Evolutionary conservation across 371 early-diverging fungal species (phyloP), one percentile per base, ranked within the genome.

Genomic region (Mucor piriformis): DNA sequence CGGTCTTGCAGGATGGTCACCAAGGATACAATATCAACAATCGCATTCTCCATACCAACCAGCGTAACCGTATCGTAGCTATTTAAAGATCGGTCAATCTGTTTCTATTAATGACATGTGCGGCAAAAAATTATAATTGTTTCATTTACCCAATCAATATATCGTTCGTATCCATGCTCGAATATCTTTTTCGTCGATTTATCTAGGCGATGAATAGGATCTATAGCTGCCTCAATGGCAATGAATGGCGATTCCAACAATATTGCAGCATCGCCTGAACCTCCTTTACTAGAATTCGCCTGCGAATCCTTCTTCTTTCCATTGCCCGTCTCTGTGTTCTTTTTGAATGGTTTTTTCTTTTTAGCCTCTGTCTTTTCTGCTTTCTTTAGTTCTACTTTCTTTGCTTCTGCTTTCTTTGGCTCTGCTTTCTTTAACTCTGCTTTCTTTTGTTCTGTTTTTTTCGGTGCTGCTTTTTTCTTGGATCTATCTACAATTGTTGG

Each of bases 161-260:
- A 77, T 24, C 72, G 59, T 49, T 77, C 74, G 35, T 77, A 77
- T 7, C 74, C 77, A 55, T 77, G 77, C 20, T 67, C 66, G n/a
- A 72, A 37, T 33, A 50, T 25, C 27, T 13, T 35, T 50, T 16
- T 24, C 32, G 8, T 35, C 33, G 12, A 29, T 8, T 29, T 29
- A 8, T 29, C 29, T 29, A 29, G 4, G 8, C 4, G 29, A 8
- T 8, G 29, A 6, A 76, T 60, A 11, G 77, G 77, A 43, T 76
- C 63, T 33, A 76, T 73, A 7, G 67, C 67, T 58, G 71, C 63
- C 51, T 73, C 73, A 34, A 76, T 69, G 0, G 73, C 63, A 49
- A 76, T 73, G 42, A 76, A 76, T 16, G 70, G 66, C 6, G 63
- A 34, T 49, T 63, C 64, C 27, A 51, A 33, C 25, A 35, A 37